phyloP scores from a whole-genome alignment of 768 basidiomycete genomes.

The Boletus sp. region DNA sequence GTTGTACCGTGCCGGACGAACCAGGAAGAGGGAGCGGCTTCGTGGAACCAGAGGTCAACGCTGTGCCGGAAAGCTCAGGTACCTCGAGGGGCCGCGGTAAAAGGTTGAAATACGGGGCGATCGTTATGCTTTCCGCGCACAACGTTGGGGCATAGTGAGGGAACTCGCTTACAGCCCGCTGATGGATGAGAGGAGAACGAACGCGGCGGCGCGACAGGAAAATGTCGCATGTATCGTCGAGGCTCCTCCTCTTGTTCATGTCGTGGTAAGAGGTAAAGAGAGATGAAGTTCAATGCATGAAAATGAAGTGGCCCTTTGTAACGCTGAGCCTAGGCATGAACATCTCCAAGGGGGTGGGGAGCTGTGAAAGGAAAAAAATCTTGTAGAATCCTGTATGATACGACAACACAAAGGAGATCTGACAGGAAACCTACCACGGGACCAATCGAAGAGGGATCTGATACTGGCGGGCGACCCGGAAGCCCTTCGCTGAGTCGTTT shows the following conservation, averaged over 20 bases:
- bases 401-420: slow-evolving; percentile 23
- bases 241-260: slow-evolving; percentile 29
- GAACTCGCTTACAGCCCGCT: slow-evolving; percentile 12
- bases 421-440: slow-evolving; percentile 1
- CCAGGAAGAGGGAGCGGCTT: slow-evolving; percentile 29
- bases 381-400: slow-evolving; percentile 9
- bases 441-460: slow-evolving; percentile 11
- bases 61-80: not conserved
- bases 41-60: not conserved
- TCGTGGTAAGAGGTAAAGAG: slow-evolving; percentile 18
- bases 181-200: slow-evolving; percentile 5
- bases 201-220: slow-evolving; percentile 25
- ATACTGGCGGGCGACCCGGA: not conserved
- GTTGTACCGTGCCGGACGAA: slow-evolving; percentile 18
- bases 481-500: slow-evolving; percentile 18
- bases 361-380: slow-evolving; percentile 15
- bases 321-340: not conserved
- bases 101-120: slow-evolving; percentile 7
- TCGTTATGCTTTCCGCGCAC: slow-evolving; percentile 6
- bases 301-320: slow-evolving; percentile 19
- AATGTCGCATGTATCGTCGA: slow-evolving; percentile 31
- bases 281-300: slow-evolving; percentile 4
- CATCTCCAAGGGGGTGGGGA: slow-evolving; percentile 11
- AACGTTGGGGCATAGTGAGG: slow-evolving; percentile 2
- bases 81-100: slow-evolving; percentile 8